phyloP scores from a whole-genome alignment of 306 rosid species.

The Fragaria vesca region DNA sequence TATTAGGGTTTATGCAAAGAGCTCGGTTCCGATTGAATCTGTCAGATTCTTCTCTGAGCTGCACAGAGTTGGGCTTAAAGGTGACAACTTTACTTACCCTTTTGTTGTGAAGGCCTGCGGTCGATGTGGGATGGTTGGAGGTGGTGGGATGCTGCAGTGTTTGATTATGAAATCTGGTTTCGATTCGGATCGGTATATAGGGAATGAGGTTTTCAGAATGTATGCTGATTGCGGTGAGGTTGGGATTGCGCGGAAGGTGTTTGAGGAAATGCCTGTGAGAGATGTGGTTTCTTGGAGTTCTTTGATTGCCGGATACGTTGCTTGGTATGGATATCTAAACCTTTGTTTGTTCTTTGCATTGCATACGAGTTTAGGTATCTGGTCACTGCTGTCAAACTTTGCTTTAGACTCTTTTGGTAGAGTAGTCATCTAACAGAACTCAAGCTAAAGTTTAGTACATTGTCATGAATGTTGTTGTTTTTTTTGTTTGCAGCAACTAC shows the following conservation, averaged over 20 bases:
- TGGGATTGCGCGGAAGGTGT: constrained; percentile 36
- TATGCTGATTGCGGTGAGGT: constrained; percentile 30
- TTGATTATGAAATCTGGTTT: constrained; percentile 39
- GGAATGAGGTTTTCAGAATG: constrained; percentile 48
- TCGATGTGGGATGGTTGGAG: constrained; percentile 20
- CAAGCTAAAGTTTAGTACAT: neutral
- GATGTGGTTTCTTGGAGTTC: constrained; percentile 65
- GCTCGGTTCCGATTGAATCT: constrained; percentile 33
- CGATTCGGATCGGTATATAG: constrained; percentile 29
- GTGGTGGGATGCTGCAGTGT: constrained; percentile 45
- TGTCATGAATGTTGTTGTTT: neutral
- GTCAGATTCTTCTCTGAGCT: constrained; percentile 39
- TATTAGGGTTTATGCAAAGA: constrained; percentile 38
- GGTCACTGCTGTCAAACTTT: neutral
- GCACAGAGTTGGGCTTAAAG: constrained; percentile 27
- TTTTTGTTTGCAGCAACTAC: constrained; percentile 20
- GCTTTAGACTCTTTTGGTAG: neutral
- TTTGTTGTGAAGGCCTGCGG: constrained; percentile 51
- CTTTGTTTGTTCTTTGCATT: neutral
- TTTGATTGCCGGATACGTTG: constrained; percentile 48
- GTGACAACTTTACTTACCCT: constrained; percentile 56
- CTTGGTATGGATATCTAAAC: constrained; percentile 20
- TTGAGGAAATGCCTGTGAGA: constrained; percentile 51
- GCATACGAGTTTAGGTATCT: neutral
- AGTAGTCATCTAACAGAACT: neutral